Base-by-base conservation (phyloP, 1,284 basidiomycete species). In the Tilletia setariae region DNA sequence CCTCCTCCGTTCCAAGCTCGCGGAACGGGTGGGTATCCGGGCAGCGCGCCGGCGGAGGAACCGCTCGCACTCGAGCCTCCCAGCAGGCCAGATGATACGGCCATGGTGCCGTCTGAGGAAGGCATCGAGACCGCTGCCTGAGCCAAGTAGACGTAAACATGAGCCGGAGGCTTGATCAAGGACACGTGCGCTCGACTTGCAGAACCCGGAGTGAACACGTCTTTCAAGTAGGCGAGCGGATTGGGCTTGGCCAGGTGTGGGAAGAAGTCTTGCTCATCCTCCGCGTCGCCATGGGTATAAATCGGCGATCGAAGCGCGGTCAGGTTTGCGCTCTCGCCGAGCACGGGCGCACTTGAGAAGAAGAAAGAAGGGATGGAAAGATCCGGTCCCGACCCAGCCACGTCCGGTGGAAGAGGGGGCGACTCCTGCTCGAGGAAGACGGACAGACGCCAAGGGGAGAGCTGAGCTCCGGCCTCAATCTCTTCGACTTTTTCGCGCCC, bases 1-100 rank as follows among this genome's bases (percentile, higher is more conserved):
- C 74, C 74, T 28, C 70, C 68, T 0, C 72, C 74, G 44, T 74
- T 69, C 74, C 72, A 74, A 3, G 70, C 67, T 51, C 72, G 69
- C 21, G 74, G 28, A 13, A 76, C 64, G 0, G 72, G 72, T 6
- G 74, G 74, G 65, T 72, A 76, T 1, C 72, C 72, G 9, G 65
- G 19, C 68, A 72, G 71, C 13, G 63, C 23, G 35, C 19, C 15
- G 1, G 63, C 19, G 11, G 25, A 35, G 25, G 28, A 19, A 11
- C 28, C 32, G 42, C 32, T 21, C 11, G 63, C 44, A 19, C 11
- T 30, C 8, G 15, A 35, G 1, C 11, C 16, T 11, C 35, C 62
- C 6, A 28, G 19, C 56, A 19, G n/a, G 62, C 32, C 21, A 2
- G 30, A 30, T 8, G 56, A 30, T 2, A 61, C 8, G 56, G 56